Percentiles rank a stretch among this genome's conserved stretches.
Evolutionary conservation across 768 basidiomycete species (phyloP).

Genomic region (Panaeolus papilionaceus): DNA sequence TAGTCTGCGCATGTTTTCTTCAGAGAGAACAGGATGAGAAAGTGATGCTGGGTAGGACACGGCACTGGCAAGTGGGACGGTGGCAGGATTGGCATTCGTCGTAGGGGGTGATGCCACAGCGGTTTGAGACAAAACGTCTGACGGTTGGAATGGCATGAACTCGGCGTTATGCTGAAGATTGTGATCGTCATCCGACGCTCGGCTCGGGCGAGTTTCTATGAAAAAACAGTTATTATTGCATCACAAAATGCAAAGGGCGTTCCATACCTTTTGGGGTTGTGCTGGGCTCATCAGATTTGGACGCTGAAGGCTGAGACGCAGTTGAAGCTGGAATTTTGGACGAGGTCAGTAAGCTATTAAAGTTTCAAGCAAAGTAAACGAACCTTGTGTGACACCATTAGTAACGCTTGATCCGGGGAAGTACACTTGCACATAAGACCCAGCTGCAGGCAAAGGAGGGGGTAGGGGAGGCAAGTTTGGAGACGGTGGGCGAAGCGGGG

Average conservation of each 20-base stretch:
- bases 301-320: neutral
- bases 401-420: neutral
- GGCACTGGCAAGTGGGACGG: neutral
- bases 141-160: too few species aligned
- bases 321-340: neutral
- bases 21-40: neutral
- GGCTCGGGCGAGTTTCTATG: neutral
- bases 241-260: neutral
- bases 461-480: neutral
- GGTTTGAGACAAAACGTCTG: too few species aligned
- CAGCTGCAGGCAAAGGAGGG: neutral
- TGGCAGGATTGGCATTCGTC: too few species aligned
- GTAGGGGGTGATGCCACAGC: neutral
- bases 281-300: neutral
- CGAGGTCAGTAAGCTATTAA: neutral
- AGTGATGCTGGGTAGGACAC: constrained; percentile 1
- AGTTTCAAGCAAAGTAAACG: neutral
- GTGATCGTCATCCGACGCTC: neutral
- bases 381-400: neutral
- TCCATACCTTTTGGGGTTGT: neutral
- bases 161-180: neutral
- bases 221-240: neutral
- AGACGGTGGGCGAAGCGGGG: neutral
- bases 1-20: neutral
- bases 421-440: neutral